phyloP scores from a whole-genome alignment of 495 filamentous ascomycete genomes.

The Staphylotrichum tortipilum region DNA sequence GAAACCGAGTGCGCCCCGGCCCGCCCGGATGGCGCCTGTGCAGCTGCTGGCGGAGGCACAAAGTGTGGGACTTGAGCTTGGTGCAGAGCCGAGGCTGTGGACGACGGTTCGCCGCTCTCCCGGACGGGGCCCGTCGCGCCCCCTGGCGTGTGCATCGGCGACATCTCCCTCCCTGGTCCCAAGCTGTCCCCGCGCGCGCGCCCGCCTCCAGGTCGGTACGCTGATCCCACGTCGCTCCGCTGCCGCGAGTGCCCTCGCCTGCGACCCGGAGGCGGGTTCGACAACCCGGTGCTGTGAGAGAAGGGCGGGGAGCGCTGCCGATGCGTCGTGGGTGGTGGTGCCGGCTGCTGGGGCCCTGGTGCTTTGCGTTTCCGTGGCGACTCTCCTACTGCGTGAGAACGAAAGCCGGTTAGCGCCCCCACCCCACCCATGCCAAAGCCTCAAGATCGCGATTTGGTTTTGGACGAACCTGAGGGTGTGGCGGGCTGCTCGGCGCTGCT shows the following conservation, averaged over 20 bases:
- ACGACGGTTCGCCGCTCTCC: slow-evolving; percentile 14
- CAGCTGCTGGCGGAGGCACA: slow-evolving; percentile 1
- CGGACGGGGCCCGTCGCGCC: slow-evolving; percentile 6
- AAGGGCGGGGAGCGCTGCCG: slow-evolving; percentile 49
- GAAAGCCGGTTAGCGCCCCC: slow-evolving; percentile 41
- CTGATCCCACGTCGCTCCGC: slow-evolving; percentile 55
- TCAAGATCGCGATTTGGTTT: slow-evolving; percentile 44
- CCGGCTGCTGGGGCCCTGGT: slow-evolving; percentile 50
- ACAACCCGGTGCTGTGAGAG: slow-evolving; percentile 47
- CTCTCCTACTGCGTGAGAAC: slow-evolving; percentile 40
- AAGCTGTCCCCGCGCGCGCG: slow-evolving; percentile 31
- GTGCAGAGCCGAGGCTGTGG: slow-evolving; percentile 7
- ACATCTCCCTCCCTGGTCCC: slow-evolving; percentile 33
- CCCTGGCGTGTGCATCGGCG: slow-evolving; percentile 31
- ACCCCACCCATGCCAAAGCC: slow-evolving; percentile 22
- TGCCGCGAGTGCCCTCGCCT: slow-evolving; percentile 60
- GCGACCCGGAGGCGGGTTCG: slow-evolving; percentile 49
- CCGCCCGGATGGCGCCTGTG: slow-evolving; percentile 16
- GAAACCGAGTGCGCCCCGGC: slow-evolving; percentile 39
- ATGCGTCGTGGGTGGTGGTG: slow-evolving; percentile 44
- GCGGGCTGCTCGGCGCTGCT: slow-evolving; percentile 49
- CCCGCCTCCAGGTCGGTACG: slow-evolving; percentile 34
- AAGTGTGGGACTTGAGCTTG: slow-evolving; percentile 4
- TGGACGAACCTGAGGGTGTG: slow-evolving; percentile 60
- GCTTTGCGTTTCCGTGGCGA: slow-evolving; percentile 71